Percentiles rank a stretch among this genome's conserved stretches.
These are phyloP conservation scores for Musa schizocarpa DNA, from an alignment of 176 grass and related monocot species.

Conservation along the genomic window DNA sequence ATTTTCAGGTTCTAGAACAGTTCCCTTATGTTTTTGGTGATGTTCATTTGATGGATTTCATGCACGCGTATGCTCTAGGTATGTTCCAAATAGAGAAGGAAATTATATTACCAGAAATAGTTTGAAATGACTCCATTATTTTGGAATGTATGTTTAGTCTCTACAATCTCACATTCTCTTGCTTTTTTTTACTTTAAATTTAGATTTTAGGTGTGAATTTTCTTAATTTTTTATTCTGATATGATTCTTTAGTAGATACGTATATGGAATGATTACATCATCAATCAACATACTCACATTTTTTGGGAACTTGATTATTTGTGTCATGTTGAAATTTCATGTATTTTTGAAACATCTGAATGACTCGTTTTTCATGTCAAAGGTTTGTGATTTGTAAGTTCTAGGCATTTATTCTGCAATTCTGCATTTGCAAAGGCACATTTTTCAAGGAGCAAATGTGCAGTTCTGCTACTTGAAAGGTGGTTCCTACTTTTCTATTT, in stretches of 20 bases:
- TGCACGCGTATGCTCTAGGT: slow-evolving; percentile 69
- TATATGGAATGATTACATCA: neutral
- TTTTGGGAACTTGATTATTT: neutral
- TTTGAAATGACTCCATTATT: neutral
- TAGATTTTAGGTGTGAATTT: neutral
- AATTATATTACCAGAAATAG: neutral
- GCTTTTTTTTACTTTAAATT: neutral
- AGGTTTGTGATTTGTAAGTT: too few relatives aligned
- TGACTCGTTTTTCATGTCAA: too few relatives aligned
- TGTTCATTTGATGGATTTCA: slow-evolving; percentile 45
- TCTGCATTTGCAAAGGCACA: too few relatives aligned
- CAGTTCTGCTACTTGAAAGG: too few relatives aligned
- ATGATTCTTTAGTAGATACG: neutral
- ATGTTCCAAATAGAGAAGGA: slow-evolving; percentile 2
- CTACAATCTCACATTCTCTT: neutral
- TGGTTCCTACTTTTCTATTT: too few relatives aligned
- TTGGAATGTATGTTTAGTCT: neutral
- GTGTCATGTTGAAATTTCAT: too few relatives aligned
- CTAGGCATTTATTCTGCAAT: too few relatives aligned
- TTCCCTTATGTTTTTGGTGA: slow-evolving; percentile 52
- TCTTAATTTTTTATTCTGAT: neutral
- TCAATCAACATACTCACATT: neutral
- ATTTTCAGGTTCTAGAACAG: slow-evolving; percentile 45
- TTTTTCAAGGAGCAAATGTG: too few relatives aligned
- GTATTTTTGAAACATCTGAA: too few relatives aligned